Conservation (phyloP, 176 grass and related monocot species). For the Oryza glumipatula region DNA sequence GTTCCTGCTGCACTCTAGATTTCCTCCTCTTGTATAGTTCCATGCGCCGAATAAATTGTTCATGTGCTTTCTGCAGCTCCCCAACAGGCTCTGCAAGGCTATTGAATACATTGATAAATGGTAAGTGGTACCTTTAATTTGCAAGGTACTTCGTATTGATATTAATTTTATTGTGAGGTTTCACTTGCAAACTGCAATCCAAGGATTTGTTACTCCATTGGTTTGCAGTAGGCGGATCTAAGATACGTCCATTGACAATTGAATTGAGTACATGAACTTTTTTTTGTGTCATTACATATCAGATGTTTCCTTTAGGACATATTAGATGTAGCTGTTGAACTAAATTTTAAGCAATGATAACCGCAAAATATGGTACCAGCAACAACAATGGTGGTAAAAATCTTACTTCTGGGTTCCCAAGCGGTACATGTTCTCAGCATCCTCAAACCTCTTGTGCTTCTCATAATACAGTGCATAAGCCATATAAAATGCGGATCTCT, state of each 20-base stretch:
- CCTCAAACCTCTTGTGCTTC: slow-evolving; percentile 71
- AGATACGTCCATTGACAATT: not conserved
- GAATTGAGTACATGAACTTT: not conserved
- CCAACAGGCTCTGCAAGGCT: slow-evolving; percentile 85
- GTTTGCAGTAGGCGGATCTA: not conserved
- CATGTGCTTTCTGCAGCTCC: slow-evolving; percentile 80
- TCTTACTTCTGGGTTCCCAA: slow-evolving; percentile 77
- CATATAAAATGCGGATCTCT: slow-evolving; percentile 81
- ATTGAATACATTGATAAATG: slow-evolving; percentile 36
- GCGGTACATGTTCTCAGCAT: slow-evolving; percentile 77
- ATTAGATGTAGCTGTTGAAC: not conserved
- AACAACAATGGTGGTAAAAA: not conserved
- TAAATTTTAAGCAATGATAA: not conserved
- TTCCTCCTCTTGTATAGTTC: slow-evolving; percentile 70
- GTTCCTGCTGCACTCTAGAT: slow-evolving; percentile 69
- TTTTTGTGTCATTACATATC: slow-evolving; percentile 7
- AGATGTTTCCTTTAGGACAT: not conserved
- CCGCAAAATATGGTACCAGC: not conserved
- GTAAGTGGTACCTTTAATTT: slow-evolving; percentile 32
- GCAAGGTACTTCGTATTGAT: not conserved
- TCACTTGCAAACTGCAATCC: not conserved
- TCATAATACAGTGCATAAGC: slow-evolving; percentile 92
- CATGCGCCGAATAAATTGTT: slow-evolving; percentile 70
- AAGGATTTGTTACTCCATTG: not conserved
- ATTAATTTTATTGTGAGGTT: not conserved